Conservation (phyloP, 1,284 basidiomycete genomes). For the Macrocystidia cucumis region DNA sequence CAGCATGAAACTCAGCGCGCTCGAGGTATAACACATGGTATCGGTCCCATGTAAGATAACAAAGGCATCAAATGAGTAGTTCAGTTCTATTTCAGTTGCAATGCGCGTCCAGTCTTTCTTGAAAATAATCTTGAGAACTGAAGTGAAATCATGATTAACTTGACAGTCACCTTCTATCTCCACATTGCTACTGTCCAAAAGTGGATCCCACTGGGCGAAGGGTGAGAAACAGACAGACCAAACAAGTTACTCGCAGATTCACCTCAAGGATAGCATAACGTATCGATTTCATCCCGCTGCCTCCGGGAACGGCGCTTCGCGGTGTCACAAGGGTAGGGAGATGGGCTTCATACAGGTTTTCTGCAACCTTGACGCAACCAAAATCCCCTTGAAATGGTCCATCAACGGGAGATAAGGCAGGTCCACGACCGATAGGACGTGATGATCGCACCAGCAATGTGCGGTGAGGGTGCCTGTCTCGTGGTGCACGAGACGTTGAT, state of each 20-base stretch:
- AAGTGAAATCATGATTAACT: slow-evolving; percentile 8
- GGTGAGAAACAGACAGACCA: slow-evolving; percentile 3
- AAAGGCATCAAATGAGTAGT: slow-evolving; percentile 87
- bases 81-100: slow-evolving; percentile 86
- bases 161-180: slow-evolving; percentile 54
- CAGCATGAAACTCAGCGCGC: slow-evolving; percentile 82
- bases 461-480: slow-evolving; percentile 33
- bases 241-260: slow-evolving; percentile 14
- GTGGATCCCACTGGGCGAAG: slow-evolving; percentile 63
- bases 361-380: slow-evolving; percentile 42
- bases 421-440: slow-evolving; percentile 51
- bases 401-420: slow-evolving; percentile 25
- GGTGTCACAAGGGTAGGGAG: slow-evolving; percentile 75
- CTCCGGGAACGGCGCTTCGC: slow-evolving; percentile 52
- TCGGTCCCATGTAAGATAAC: slow-evolving; percentile 91
- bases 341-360: slow-evolving; percentile 60
- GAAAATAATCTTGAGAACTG: slow-evolving; percentile 11
- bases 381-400: slow-evolving; percentile 24
- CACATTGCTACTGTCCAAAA: slow-evolving; percentile 87
- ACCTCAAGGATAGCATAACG: slow-evolving; percentile 79
- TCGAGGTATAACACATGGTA: slow-evolving; percentile 87
- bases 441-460: slow-evolving; percentile 66
- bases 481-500: no score
- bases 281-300: slow-evolving; percentile 57
- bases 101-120: slow-evolving; percentile 80